Evolutionary conservation across 805 yeast species (phyloP).

Genomic region (Candida glaebosa): DNA sequence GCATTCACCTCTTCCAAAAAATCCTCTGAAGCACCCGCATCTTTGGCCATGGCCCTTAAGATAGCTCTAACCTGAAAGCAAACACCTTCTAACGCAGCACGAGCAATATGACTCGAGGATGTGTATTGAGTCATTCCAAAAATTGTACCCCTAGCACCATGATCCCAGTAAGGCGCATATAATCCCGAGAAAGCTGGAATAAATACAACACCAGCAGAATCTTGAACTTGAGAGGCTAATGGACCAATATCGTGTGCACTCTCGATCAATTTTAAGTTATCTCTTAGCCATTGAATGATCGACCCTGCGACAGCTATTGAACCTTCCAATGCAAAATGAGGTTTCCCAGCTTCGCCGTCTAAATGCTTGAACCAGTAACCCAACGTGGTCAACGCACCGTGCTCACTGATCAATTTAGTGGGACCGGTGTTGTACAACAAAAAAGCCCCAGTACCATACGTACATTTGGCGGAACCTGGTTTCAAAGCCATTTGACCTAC

Average conservation of each 20-base stretch:
- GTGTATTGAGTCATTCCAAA: constrained; percentile 92
- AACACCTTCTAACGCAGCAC: constrained; percentile 94
- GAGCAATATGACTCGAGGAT: constrained; percentile 85
- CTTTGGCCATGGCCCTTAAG: constrained; percentile 83
- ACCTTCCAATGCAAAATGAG: constrained; percentile 91
- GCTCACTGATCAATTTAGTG: constrained; percentile 61
- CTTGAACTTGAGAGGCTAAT: constrained; percentile 74
- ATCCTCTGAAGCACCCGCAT: constrained; percentile 62
- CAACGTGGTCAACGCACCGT: constrained; percentile 85
- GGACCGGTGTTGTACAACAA: constrained; percentile 83
- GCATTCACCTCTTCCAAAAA: constrained; percentile 52
- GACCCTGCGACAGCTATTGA: constrained; percentile 96
- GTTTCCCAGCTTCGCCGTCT: constrained; percentile 44
- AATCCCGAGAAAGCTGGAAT: constrained; percentile 94
- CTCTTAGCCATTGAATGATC: constrained; percentile 90
- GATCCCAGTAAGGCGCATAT: constrained; percentile 95
- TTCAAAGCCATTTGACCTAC: constrained; percentile 88
- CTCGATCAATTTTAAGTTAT: constrained; percentile 78
- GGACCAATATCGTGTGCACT: constrained; percentile 88
- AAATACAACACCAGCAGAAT: constrained; percentile 88
- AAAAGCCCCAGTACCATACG: constrained; percentile 96
- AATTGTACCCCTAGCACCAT: constrained; percentile 87
- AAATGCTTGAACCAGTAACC: constrained; percentile 85
- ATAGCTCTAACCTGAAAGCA: constrained; percentile 93
- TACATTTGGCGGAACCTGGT: constrained; percentile 87